Base-by-base conservation (phyloP, 495 filamentous ascomycete species). In the Aspergillus nidulans region DNA sequence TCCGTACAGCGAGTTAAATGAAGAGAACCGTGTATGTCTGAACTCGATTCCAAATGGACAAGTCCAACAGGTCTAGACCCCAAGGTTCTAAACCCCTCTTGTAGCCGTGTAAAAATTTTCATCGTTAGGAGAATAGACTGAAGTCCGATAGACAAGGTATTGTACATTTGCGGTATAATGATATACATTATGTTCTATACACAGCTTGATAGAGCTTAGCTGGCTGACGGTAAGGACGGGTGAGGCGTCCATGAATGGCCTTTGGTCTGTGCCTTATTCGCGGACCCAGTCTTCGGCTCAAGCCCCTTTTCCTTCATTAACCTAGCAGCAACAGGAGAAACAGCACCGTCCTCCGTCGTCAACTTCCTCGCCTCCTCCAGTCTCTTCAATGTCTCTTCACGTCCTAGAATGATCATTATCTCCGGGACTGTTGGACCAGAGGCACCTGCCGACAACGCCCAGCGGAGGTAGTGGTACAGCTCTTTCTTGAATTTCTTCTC, bases 341-440 rank as follows among this genome's bases (percentile, higher is more conserved):
- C 60, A 15, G 47, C 53, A 42, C 30, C 60, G 21, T 62, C 30
- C 20, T 66, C 53, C 40, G 53, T 51, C 9, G 71, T 74, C 58
- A 70, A 46, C 23, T 59, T 47, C 36, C 63, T 70, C 10, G 80
- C 83, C 38, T 77, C 70, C 25, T 73, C 60, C 18, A 91, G 60
- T 23, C 90, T 73, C 32, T 62, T 63, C 23, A 88, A 34, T 1
- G 77, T 75, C 67, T 87, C 81, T 6, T 78, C 75, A 55, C 73
- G 79, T 0, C 90, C 89, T 9, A 95, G 64, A 1, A 87, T 70
- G 15, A 47, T 65, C 80, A 95, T 83, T 15, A 75, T 82, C 25
- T 78, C 69, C 0, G 77, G 73, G 19, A 87, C 69, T 1, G 73
- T 63, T 12, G 86, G 85, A 0, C 90, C 90, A 3, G 78, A 69